phyloP scores from a whole-genome alignment of 2,329 filamentous ascomycete genomes.

The Cordyceps cateniannulata region DNA sequence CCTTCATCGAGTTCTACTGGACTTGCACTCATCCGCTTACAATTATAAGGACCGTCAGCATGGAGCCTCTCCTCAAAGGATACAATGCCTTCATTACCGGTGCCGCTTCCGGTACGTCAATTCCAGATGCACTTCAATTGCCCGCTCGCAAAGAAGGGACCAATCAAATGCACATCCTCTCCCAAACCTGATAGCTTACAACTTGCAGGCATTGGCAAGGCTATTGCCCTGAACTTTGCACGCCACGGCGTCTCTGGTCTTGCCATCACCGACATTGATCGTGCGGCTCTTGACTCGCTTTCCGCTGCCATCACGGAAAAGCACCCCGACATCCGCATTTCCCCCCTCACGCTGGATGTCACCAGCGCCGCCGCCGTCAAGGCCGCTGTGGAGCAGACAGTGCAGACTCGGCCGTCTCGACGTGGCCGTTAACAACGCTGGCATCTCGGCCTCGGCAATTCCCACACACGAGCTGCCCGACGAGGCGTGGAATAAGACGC shows the following conservation, averaged over 20 bases:
- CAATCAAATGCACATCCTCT: constrained; percentile 1
- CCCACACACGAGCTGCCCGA: constrained; percentile 43
- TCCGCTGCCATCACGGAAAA: constrained; percentile 26
- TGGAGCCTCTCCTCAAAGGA: constrained; percentile 35
- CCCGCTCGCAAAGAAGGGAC: too few relatives aligned
- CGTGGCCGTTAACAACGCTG: constrained; percentile 27
- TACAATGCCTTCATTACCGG: constrained; percentile 41
- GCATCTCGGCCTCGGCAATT: constrained; percentile 46
- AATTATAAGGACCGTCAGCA: constrained; percentile 12
- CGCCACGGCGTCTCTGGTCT: constrained; percentile 39
- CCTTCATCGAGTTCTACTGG: not conserved
- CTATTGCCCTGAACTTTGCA: constrained; percentile 41
- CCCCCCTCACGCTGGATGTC: constrained; percentile 40
- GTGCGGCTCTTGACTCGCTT: constrained; percentile 24
- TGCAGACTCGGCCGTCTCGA: constrained; percentile 47
- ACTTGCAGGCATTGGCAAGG: constrained; percentile 39
- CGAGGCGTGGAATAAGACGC: constrained; percentile 36
- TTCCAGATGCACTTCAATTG: too few relatives aligned
- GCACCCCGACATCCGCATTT: constrained; percentile 34
- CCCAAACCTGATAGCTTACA: not conserved
- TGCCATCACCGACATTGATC: constrained; percentile 40
- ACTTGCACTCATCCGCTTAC: too few relatives aligned
- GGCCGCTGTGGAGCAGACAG: constrained; percentile 33
- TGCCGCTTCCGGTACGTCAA: constrained; percentile 36
- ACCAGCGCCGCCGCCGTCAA: constrained; percentile 35